These are phyloP conservation scores for Camelina sativa DNA, from an alignment of 345 rosid genomes.

Conservation along the genomic window DNA sequence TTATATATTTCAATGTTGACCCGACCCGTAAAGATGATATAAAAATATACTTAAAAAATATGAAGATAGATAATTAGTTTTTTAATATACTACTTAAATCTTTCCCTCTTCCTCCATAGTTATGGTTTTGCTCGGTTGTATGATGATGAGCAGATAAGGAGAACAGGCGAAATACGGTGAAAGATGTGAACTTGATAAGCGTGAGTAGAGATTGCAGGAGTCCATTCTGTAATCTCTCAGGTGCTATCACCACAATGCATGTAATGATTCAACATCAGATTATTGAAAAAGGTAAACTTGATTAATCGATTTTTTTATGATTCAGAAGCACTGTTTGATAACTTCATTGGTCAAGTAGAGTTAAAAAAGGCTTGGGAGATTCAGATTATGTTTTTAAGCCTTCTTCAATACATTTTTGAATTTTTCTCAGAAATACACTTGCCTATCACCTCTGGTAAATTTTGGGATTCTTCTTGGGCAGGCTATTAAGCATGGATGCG, in stretches of 20 bases:
- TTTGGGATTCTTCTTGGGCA: too few relatives aligned
- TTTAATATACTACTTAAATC: too few relatives aligned
- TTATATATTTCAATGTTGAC: too few relatives aligned
- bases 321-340: slow-evolving; percentile 13
- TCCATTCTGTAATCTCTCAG: slow-evolving; percentile 75
- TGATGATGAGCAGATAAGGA: slow-evolving; percentile 63
- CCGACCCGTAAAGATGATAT: too few relatives aligned
- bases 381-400: neutral
- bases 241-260: slow-evolving; percentile 91
- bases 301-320: neutral
- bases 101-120: neutral
- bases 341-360: slow-evolving; percentile 16
- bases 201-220: slow-evolving; percentile 87
- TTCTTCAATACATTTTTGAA: too few relatives aligned
- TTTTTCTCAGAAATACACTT: too few relatives aligned
- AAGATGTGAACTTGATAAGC: slow-evolving; percentile 85
- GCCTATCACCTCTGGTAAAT: too few relatives aligned
- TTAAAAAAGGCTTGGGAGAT: slow-evolving; percentile 12
- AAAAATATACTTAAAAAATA: too few relatives aligned
- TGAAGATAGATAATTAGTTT: too few relatives aligned
- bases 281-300: slow-evolving; percentile 64
- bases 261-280: slow-evolving; percentile 83
- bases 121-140: slow-evolving; percentile 3
- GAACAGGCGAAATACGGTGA: slow-evolving; percentile 78
- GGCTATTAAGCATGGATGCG: too few relatives aligned